These are phyloP conservation scores for Colletotrichum limetticola DNA, from an alignment of 2,329 filamentous ascomycete genomes.

Conservation along the genomic window DNA sequence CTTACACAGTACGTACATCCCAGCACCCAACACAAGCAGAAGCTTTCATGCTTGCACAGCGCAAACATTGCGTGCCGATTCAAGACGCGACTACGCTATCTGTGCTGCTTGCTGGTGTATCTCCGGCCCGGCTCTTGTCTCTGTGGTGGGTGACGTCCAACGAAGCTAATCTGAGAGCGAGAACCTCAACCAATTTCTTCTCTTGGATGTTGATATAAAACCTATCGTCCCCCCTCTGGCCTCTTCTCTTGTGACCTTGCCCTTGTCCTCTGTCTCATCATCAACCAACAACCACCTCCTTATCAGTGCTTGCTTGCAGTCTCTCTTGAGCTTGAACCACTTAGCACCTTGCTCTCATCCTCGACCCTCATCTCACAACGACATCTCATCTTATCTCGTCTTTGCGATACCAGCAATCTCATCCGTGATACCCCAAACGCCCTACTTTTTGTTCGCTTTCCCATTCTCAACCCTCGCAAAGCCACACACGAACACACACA, in stretches of 20 bases:
- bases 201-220: slow-evolving; percentile 19
- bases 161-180: slow-evolving; percentile 11
- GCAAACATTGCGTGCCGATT: slow-evolving; percentile 16
- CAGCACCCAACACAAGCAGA: background rate
- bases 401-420: slow-evolving; percentile 6
- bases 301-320: background rate
- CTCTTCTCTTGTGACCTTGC: background rate
- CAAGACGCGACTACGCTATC: slow-evolving; percentile 30
- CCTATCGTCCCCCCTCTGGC: slow-evolving; percentile 12
- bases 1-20: background rate
- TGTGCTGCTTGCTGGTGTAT: slow-evolving; percentile 9
- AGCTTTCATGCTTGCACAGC: background rate
- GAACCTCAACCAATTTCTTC: slow-evolving; percentile 14
- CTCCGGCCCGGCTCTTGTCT: slow-evolving; percentile 17
- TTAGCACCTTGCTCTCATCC: background rate
- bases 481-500: background rate
- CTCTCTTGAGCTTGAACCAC: background rate
- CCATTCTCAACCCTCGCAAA: background rate
- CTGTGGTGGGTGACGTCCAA: slow-evolving; percentile 19
- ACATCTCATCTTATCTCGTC: background rate
- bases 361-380: background rate
- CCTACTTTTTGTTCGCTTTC: background rate
- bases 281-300: background rate
- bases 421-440: background rate
- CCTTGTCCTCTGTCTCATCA: slow-evolving; percentile 13